Base-by-base conservation (phyloP, 306 rosid species). In the Abrus pulchellus region DNA sequence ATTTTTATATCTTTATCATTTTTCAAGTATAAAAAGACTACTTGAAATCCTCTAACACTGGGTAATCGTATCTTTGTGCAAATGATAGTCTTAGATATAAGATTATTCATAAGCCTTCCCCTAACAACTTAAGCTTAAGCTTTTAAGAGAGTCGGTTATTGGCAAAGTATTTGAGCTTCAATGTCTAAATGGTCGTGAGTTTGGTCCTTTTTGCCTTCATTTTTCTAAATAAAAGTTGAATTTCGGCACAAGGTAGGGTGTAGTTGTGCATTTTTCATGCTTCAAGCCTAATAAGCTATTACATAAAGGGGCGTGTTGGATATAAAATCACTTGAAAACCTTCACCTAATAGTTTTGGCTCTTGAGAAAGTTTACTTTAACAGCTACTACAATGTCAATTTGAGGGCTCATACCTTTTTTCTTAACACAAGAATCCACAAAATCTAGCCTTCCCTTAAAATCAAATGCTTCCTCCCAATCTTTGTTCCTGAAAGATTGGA, bases 401-500 rank as follows among this genome's bases (percentile, higher is more conserved):
- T 8, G 55, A 5, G 3, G 80, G 62, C 8, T 68, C 59, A 27
- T 86, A 91, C 97, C 93, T 77, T 74, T 89, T 72, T 77, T 82
- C 86, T 89, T 91, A 13, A 91, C 85, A 56, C 97, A 93, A 47
- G 80, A 36, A 38, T 88, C 72, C 79, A 93, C 81, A 36, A 93
- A 93, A 45, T 81, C 94, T 80, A 83, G 56, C 52, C 48, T 91
- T 27, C 88, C 93, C 1, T 70, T 13, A 70, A 80, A 93, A 83
- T 91, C 83, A 75, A 89, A 93, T 14, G 97, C 97, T 60, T 81
- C 92, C 68, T 84, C 74, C 97, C 94, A 93, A 88, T 93, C 97
- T 13, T 80, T 67, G 20, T 79, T 55, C 86, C 97, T 93, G 87
- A 78, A 83, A 83, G 49, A 49, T 38, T 57, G 7, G 34, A 79